These are phyloP conservation scores for Polytrichum formosum DNA, from an alignment of 225 moss, liverwort and hornwort species.

Conservation along the genomic window DNA sequence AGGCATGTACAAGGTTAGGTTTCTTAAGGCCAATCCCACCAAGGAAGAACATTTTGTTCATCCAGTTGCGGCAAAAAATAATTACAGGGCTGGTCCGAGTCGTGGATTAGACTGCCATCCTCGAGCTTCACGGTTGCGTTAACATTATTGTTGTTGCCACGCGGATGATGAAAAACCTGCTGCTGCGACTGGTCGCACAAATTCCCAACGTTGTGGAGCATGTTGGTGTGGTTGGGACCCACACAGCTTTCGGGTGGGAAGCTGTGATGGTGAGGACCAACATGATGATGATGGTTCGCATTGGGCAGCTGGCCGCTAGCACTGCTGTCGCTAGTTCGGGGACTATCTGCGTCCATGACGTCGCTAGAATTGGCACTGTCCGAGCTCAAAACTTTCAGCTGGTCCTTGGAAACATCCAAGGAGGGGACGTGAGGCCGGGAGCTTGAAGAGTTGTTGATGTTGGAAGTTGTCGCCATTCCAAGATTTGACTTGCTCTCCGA, in stretches of 20 bases:
- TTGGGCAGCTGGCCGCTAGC: constrained; percentile 6
- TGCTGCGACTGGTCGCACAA: neutral
- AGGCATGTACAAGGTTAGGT: too few relatives aligned
- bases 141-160: neutral
- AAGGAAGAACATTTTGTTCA: constrained; percentile 42
- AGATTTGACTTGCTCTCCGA: neutral
- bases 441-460: too few relatives aligned
- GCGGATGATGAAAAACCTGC: neutral
- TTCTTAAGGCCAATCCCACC: constrained; percentile 51
- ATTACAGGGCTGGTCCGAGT: constrained; percentile 38
- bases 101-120: constrained; percentile 16
- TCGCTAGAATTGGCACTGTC: constrained; percentile 74
- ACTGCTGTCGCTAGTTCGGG: constrained; percentile 68
- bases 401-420: too few relatives aligned
- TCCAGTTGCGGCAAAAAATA: constrained; percentile 43
- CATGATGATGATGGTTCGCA: too few relatives aligned
- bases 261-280: constrained; percentile 11
- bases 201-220: neutral
- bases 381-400: constrained; percentile 35
- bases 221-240: constrained; percentile 5
- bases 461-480: too few relatives aligned
- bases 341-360: constrained; percentile 75
- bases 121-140: constrained; percentile 28
- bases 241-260: constrained; percentile 32
- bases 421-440: too few relatives aligned